Evolutionary conservation across 768 basidiomycete species (phyloP), one percentile per base, ranked within the genome.

Genomic region (Lentinula guzmanii): DNA sequence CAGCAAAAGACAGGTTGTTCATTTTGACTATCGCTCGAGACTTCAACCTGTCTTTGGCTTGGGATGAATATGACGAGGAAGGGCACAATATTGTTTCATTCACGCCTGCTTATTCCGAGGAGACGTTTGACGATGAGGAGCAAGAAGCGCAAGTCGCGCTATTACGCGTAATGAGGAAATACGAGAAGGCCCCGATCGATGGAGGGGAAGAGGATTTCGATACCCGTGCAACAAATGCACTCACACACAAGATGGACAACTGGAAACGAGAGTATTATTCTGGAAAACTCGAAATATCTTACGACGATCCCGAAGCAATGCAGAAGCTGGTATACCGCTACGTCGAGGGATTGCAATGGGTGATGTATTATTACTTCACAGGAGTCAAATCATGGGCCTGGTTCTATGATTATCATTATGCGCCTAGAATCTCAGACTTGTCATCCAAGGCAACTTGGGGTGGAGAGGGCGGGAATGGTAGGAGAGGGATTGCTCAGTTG

Each of bases 341-440:
- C 71, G 83, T 92, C 16, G 93, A 98, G 70, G 97, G 97, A 1
- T 74, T 99, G 63, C 97, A 99, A 70, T 98, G 96, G 97, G 94
- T 98, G 35, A 91, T 99, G 90, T 91, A 94, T 70, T 99, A 99
- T 73, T 99, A 99, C 72, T 98, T 98, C 72, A 86, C 90, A 64
- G 97, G 97, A 5, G 95, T 98, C 16, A 91, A 94, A 5, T 95
- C 93, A 15, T 99, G 97, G 97, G 84, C 92, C 21, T 98, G 97
- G 97, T 99, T 96, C 77, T 98, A 98, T 75, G 79, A 95, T 72
- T 98, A 98, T 71, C 96, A 99, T 70, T 99, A 95, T 71, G 91
- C 97, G 0, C 97, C 97, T 21, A 86, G 95, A 33, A 98, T 98
- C 60, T 93, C 94, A 18, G 96, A 96, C 95, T 67, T 58, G 81